A percentile compares a stretch with the other conserved stretches of the same genome.
Conservation (phyloP, 768 basidiomycete genomes). For the Naganishia antarctica region DNA sequence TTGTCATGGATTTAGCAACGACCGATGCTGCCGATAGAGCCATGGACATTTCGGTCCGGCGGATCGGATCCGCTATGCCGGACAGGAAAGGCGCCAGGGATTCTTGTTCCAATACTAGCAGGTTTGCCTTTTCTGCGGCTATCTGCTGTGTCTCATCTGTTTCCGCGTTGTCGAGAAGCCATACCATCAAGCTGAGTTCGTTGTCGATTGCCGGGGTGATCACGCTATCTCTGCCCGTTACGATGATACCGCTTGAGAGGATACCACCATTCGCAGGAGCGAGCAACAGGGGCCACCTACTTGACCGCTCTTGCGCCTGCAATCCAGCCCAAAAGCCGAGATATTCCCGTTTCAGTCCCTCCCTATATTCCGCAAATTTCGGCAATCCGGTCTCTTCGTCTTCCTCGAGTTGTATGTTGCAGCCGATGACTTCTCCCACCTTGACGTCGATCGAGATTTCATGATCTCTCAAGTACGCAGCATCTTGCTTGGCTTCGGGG, state of each 20-base stretch:
- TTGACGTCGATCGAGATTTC: conserved; percentile 60
- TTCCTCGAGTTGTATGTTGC: conserved; percentile 67
- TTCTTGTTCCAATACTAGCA: neutral
- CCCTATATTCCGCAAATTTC: conserved; percentile 74
- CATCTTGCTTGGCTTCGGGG: conserved; percentile 43
- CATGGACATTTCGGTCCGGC: conserved; percentile 1
- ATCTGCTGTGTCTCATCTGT: conserved; percentile 8
- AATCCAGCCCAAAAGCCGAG: conserved; percentile 89
- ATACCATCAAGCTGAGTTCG: conserved; percentile 19
- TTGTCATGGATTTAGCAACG: conserved; percentile 7
- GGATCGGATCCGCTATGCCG: neutral
- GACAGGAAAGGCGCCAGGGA: neutral
- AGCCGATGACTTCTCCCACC: conserved; percentile 78
- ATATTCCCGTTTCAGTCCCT: conserved; percentile 84
- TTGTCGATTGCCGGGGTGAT: conserved; percentile 59
- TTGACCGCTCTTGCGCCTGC: conserved; percentile 69
- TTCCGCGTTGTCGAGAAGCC: conserved; percentile 11
- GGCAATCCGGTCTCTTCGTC: conserved; percentile 74
- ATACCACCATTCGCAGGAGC: conserved; percentile 7
- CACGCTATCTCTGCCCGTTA: conserved; percentile 70
- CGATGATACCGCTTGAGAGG: conserved; percentile 11
- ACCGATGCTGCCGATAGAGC: conserved; percentile 3
- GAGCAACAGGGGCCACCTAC: conserved; percentile 42
- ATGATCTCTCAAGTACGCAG: conserved; percentile 55
- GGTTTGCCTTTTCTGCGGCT: conserved; percentile 11